phyloP scores from a whole-genome alignment of 495 filamentous ascomycete species.

The Penicillium mononematosum region DNA sequence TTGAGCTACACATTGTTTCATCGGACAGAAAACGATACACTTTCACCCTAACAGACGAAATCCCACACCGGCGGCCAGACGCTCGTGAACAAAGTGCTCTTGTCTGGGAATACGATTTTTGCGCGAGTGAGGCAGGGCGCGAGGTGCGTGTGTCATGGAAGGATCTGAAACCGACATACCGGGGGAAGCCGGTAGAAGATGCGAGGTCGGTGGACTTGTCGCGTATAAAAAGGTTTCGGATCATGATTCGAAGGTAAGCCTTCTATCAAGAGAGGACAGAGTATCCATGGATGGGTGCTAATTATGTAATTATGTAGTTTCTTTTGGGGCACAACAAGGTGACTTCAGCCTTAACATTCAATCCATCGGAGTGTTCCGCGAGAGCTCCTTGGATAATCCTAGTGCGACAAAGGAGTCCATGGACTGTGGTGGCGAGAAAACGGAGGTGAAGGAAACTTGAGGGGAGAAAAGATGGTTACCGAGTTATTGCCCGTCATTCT shows the following conservation, averaged over 20 bases:
- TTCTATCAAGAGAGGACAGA: background rate
- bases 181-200: constrained; percentile 62
- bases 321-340: constrained; percentile 74
- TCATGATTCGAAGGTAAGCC: constrained; percentile 76
- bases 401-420: background rate
- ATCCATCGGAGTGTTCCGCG: constrained; percentile 48
- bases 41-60: constrained; percentile 67
- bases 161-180: constrained; percentile 67
- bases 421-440: background rate
- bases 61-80: constrained; percentile 54
- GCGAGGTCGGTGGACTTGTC: constrained; percentile 53
- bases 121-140: constrained; percentile 10
- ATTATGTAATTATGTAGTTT: constrained; percentile 58
- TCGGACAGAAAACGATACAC: constrained; percentile 63
- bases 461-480: background rate
- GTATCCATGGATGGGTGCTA: constrained; percentile 5
- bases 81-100: constrained; percentile 62
- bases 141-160: constrained; percentile 55
- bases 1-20: constrained; percentile 42
- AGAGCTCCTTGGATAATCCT: constrained; percentile 22
- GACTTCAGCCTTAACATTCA: constrained; percentile 59
- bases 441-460: background rate
- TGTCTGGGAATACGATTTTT: constrained; percentile 47
- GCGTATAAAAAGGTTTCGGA: constrained; percentile 61
- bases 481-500: constrained; percentile 3